These are phyloP conservation scores for Candida sanyaensis DNA, from an alignment of 1,139 yeast species.

Conservation along the genomic window DNA sequence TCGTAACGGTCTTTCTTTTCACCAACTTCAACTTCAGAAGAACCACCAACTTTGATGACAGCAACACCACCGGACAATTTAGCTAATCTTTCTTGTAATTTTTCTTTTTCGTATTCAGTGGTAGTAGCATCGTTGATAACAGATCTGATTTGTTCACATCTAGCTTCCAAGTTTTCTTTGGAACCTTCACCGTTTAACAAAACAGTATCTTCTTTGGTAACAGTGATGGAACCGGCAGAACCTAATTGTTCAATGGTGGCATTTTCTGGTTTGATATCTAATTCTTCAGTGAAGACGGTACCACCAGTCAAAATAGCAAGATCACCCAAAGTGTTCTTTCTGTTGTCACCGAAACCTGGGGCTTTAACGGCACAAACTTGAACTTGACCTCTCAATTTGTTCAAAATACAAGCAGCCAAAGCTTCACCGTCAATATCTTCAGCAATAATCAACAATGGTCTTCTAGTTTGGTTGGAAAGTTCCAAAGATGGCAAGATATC, in stretches of 20 bases:
- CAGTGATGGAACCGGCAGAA: constrained; percentile 87
- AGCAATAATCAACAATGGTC: constrained; percentile 93
- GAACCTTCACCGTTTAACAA: constrained; percentile 94
- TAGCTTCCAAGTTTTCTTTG: constrained; percentile 81
- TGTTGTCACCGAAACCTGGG: constrained; percentile 99
- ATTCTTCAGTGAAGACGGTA: constrained; percentile 97
- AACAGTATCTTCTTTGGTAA: constrained; percentile 97
- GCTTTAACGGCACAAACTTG: constrained; percentile 99
- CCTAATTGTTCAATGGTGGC: constrained; percentile 93
- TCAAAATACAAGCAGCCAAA: constrained; percentile 96
- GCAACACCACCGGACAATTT: constrained; percentile 99
- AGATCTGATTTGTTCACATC: constrained; percentile 96
- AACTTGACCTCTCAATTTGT: constrained; percentile 98
- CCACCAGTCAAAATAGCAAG: constrained; percentile 97
- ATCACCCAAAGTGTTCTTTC: constrained; percentile 97
- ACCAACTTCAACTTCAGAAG: constrained; percentile 98
- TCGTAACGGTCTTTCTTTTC: constrained; percentile 99
- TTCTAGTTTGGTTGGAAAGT: constrained; percentile 90
- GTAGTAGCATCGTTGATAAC: constrained; percentile 73
- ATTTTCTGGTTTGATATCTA: constrained; percentile 96
- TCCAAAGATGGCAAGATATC: constrained; percentile 95
- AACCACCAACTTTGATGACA: constrained; percentile 96
- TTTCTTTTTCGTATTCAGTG: constrained; percentile 95
- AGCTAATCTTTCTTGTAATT: constrained; percentile 97
- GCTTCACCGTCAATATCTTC: constrained; percentile 99